Evolutionary conservation across 2,329 filamentous ascomycete species (phyloP).

Genomic region (Aspergillus cejpii): DNA sequence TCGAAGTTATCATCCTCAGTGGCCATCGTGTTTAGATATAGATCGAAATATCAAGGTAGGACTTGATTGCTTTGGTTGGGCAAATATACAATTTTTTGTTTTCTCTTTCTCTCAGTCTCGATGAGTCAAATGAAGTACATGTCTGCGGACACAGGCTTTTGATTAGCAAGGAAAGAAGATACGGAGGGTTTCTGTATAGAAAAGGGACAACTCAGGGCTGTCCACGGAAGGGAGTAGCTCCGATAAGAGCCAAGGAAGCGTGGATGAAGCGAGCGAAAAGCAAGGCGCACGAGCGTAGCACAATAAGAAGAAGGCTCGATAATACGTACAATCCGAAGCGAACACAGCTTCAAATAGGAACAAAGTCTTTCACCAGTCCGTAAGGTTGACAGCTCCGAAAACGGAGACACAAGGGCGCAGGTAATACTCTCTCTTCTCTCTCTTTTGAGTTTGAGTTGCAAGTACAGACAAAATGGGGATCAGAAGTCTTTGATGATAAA

Average conservation of each 20-base stretch:
- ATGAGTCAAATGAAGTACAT: slow-evolving; percentile 39
- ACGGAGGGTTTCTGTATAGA: background rate
- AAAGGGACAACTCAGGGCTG: too few species aligned
- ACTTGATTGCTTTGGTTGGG: slow-evolving; percentile 31
- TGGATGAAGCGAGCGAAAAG: slow-evolving; percentile 10
- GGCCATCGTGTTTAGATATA: slow-evolving; percentile 38
- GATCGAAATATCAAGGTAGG: slow-evolving; percentile 26
- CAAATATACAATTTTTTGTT: slow-evolving; percentile 36
- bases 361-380: slow-evolving; percentile 19
- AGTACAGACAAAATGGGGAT: slow-evolving; percentile 23
- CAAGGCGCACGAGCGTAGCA: slow-evolving; percentile 9
- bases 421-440: slow-evolving; percentile 10
- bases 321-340: slow-evolving; percentile 39
- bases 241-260: background rate
- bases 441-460: slow-evolving; percentile 15
- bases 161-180: slow-evolving; percentile 35
- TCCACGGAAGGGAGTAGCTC: background rate
- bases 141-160: slow-evolving; percentile 34
- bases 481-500: slow-evolving; percentile 15
- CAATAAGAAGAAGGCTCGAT: slow-evolving; percentile 23
- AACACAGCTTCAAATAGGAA: slow-evolving; percentile 20
- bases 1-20: slow-evolving; percentile 63
- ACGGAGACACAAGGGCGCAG: slow-evolving; percentile 19
- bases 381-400: slow-evolving; percentile 13
- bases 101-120: slow-evolving; percentile 22